Base-by-base conservation (phyloP, 2,329 filamentous ascomycete genomes). In the Delphinella strobiligena region DNA sequence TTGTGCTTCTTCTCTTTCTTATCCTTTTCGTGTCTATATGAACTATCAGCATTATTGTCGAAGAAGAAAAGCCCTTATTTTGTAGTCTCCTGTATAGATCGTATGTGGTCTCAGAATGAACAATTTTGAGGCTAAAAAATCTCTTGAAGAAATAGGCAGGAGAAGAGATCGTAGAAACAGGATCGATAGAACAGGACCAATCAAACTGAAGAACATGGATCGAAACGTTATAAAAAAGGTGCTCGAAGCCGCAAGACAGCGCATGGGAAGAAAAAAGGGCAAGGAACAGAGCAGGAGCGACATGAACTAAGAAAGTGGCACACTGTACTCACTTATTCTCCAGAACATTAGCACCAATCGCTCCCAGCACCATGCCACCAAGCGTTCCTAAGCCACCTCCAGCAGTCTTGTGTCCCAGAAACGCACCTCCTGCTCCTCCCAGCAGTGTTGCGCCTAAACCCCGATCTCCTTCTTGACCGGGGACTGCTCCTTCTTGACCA, bases 371-470 rank as follows among this genome's bases (percentile, higher is more conserved):
- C 0, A 67, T 62, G 9, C 69, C 71, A 5, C 64, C 69, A 2
- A 74, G 51, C 2, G 68, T 71, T 16, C 68, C 67, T 18, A 75
- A 51, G 27, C 66, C 45, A 14, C 72, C 71, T 19, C 68, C 68
- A 10, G 72, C 73, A 15, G 71, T 56, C 47, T 71, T 66, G 54
- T 74, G 67, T 0, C 69, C 71, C 0, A 71, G 61, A 50, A 66
- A 74, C 5, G 67, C 72, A n/a, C 69, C 72, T 1, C 62, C 70
- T 14, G 65, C 70, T 38, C 69, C 68, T 16, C 72, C 72, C 1
- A 71, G 47, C 18, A 76, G 50, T 3, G 71, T 67, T 1, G 72
- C 68, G 3, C 70, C 71, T 14, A 77, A 62, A 24, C 73, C 73
- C 35, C 71, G 68, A n/a, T 76, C 72, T 46, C 68, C 72, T 31